A percentile compares a stretch with the other conserved stretches of the same genome.
Evolutionary conservation across 129 eudicot species (phyloP).

Genomic region (Helianthus annuus): HanXRQr2.0-SUNRISE NC_035439.2:113861029-113861528

Average conservation of each 20-base stretch:
- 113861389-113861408: too few relatives aligned
- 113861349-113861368: neutral
- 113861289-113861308: neutral
- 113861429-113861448: neutral
- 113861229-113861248: neutral
- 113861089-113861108: neutral
- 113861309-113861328: neutral
- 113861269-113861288: neutral
- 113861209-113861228: neutral
- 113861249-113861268: neutral
- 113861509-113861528: neutral
- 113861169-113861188: neutral
- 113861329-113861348: too few relatives aligned
- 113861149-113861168: neutral
- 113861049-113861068: neutral
- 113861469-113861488: neutral
- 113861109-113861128: neutral
- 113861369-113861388: neutral
- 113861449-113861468: neutral
- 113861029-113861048: neutral
- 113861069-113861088: neutral
- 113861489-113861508: constrained; percentile 7
- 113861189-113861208: neutral
- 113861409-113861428: too few relatives aligned
- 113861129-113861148: neutral